Conservation (phyloP, 345 rosid species). For the Fremontodendron californicum region DNA sequence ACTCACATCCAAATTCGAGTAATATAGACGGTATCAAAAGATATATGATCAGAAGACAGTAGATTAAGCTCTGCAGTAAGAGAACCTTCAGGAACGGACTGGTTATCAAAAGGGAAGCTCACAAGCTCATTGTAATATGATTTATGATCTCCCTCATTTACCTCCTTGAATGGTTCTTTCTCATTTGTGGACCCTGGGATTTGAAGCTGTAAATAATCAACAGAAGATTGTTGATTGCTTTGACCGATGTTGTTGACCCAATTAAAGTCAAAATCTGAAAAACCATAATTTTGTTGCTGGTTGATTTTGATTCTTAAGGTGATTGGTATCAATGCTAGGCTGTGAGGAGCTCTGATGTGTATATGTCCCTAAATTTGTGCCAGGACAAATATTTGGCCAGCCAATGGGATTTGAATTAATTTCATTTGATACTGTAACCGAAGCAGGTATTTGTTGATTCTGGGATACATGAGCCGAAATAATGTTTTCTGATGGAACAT, state of each 20-base stretch:
- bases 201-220: constrained; percentile 18
- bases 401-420: constrained; percentile 13
- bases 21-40: no score
- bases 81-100: constrained; percentile 16
- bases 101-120: constrained; percentile 15
- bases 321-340: constrained; percentile 8
- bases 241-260: constrained; percentile 12
- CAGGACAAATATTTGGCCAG: constrained; percentile 13
- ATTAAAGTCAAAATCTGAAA: constrained; percentile 18
- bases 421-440: constrained; percentile 16
- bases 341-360: constrained; percentile 17
- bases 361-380: constrained; percentile 19
- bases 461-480: constrained; percentile 14
- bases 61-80: constrained; percentile 14
- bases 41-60: constrained; percentile 23
- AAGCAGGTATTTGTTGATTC: constrained; percentile 6
- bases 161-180: constrained; percentile 10
- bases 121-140: constrained; percentile 10
- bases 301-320: constrained; percentile 22
- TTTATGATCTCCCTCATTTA: constrained; percentile 19
- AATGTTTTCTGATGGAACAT: constrained; percentile 20
- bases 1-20: no score
- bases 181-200: constrained; percentile 14
- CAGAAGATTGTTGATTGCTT: constrained; percentile 24
- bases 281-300: neutral